Evolutionary conservation across 192 early-diverging fungal genomes (phyloP).

Genomic region (Rhizophagus clarus): DNA sequence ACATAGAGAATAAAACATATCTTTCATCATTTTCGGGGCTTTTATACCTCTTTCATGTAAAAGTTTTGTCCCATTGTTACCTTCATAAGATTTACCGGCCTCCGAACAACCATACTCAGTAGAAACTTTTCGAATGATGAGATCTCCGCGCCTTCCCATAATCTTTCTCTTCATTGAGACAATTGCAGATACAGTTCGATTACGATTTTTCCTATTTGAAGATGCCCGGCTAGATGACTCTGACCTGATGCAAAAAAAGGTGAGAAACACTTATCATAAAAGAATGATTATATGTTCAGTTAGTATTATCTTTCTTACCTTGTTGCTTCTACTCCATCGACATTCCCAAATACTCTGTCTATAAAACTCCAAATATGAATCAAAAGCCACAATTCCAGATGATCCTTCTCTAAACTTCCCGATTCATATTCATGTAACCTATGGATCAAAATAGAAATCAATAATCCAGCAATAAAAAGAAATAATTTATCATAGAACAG

Average conservation of each 20-base stretch:
- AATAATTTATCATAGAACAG: slow-evolving; percentile 19
- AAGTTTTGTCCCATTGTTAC: slow-evolving; percentile 29
- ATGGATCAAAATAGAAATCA: slow-evolving; percentile 13
- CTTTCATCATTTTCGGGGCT: slow-evolving; percentile 32
- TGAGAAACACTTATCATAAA: not conserved
- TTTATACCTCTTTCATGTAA: slow-evolving; percentile 28
- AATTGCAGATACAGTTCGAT: slow-evolving; percentile 18
- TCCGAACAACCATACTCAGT: slow-evolving; percentile 30
- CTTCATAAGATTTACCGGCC: slow-evolving; percentile 25
- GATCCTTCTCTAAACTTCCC: slow-evolving; percentile 21
- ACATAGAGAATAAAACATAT: slow-evolving; percentile 29
- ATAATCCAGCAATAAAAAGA: slow-evolving; percentile 12
- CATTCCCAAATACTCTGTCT: slow-evolving; percentile 34
- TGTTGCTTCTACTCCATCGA: slow-evolving; percentile 27
- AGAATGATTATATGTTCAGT: too few relatives aligned
- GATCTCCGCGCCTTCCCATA: slow-evolving; percentile 27
- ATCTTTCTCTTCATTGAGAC: slow-evolving; percentile 28
- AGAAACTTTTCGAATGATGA: slow-evolving; percentile 25
- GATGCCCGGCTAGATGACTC: slow-evolving; percentile 22
- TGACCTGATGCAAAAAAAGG: slow-evolving; percentile 11
- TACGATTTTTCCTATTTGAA: slow-evolving; percentile 15
- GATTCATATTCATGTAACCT: slow-evolving; percentile 37
- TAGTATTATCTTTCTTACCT: slow-evolving; percentile 26
- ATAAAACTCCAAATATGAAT: slow-evolving; percentile 35
- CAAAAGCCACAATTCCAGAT: slow-evolving; percentile 34